Conservation (phyloP, 371 early-diverging fungal genomes). For the Circinella minor region DNA sequence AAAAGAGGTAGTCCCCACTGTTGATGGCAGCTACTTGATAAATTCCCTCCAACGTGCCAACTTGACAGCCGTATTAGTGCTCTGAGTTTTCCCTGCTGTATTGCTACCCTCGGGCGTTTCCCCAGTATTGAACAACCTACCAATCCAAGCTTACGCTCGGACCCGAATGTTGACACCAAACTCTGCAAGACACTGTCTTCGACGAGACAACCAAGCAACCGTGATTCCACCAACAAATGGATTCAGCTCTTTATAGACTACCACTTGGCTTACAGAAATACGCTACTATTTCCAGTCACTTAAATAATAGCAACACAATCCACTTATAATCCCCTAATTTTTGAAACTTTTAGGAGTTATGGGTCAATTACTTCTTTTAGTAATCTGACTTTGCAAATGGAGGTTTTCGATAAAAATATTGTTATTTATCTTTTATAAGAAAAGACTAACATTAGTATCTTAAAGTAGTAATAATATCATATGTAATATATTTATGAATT, state of each 20-base stretch:
- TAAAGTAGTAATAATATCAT: too few species aligned
- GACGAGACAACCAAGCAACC: slow-evolving; percentile 28
- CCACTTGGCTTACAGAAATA: slow-evolving; percentile 53
- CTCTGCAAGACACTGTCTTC: slow-evolving; percentile 36
- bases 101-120: slow-evolving; percentile 65
- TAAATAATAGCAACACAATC: too few species aligned
- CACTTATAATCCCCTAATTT: not conserved
- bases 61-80: slow-evolving; percentile 59
- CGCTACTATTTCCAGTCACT: slow-evolving; percentile 44
- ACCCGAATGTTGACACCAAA: slow-evolving; percentile 57
- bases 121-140: slow-evolving; percentile 62
- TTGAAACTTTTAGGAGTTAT: not conserved
- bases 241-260: slow-evolving; percentile 56
- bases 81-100: slow-evolving; percentile 68
- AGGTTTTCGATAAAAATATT: too few species aligned
- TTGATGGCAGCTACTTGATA: slow-evolving; percentile 41
- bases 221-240: slow-evolving; percentile 44
- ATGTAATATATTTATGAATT: too few species aligned
- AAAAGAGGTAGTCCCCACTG: slow-evolving; percentile 53
- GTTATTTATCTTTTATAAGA: too few species aligned
- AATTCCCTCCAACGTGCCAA: slow-evolving; percentile 59
- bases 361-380: not conserved
- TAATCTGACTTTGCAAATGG: too few species aligned
- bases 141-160: slow-evolving; percentile 39
- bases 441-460: too few species aligned